Percentiles rank a stretch among this genome's conserved stretches.
These are phyloP conservation scores for Abrus pulchellus DNA, from an alignment of 306 rosid species.

Conservation along the genomic window DNA sequence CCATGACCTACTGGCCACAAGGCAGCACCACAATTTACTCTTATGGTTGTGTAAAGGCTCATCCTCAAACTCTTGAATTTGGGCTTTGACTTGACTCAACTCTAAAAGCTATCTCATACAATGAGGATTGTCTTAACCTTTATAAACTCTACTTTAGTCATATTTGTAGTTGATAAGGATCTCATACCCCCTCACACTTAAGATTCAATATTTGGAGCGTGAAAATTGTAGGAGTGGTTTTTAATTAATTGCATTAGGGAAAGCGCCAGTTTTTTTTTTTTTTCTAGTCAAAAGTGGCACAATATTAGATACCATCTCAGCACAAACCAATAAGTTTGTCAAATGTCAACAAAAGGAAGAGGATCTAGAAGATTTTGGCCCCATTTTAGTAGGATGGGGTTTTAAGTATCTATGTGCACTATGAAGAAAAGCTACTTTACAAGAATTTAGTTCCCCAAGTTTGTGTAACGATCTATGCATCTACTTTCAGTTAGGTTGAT, in stretches of 20 bases:
- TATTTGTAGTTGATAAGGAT: too few species aligned
- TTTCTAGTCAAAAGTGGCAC: too few species aligned
- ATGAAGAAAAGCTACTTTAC: neutral
- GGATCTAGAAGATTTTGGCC: neutral
- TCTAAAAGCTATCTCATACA: too few species aligned
- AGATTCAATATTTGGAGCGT: too few species aligned
- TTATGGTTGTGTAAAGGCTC: neutral
- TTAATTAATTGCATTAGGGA: too few species aligned
- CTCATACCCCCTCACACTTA: too few species aligned
- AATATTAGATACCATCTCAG: too few species aligned
- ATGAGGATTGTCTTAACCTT: too few species aligned
- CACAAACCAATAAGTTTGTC: neutral
- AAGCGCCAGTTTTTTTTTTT: too few species aligned
- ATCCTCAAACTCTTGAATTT: neutral
- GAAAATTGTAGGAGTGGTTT: too few species aligned
- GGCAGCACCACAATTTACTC: neutral
- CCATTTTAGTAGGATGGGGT: neutral
- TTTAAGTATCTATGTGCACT: neutral
- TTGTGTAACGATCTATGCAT: slow-evolving; percentile 9
- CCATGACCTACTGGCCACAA: neutral
- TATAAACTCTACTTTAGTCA: too few species aligned
- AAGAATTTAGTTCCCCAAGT: slow-evolving; percentile 4
- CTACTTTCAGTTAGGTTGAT: neutral
- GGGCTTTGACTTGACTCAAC: too few species aligned
- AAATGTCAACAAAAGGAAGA: neutral